These are phyloP conservation scores for Eucalyptus microcorys DNA, from an alignment of 345 rosid species.

Conservation along the genomic window DNA sequence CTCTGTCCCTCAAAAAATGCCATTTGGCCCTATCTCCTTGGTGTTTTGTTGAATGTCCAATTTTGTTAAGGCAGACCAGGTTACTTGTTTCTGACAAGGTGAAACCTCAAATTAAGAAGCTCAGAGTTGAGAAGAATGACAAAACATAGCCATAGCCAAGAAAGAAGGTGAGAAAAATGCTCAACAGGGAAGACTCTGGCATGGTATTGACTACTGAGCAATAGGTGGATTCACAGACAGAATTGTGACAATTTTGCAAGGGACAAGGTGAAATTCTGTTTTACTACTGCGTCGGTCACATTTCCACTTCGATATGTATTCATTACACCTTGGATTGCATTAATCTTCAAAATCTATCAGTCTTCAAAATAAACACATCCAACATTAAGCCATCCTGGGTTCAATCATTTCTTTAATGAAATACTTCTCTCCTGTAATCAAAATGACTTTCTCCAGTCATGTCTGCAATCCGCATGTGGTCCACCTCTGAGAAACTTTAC, in stretches of 20 bases:
- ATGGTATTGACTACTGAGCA: not conserved
- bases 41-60: not conserved
- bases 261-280: not conserved
- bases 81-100: not conserved
- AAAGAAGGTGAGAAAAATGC: not conserved
- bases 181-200: not conserved
- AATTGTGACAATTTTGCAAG: not conserved
- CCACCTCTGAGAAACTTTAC: not conserved
- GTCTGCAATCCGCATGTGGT: not conserved
- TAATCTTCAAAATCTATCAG: not conserved
- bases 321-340: not conserved
- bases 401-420: not conserved
- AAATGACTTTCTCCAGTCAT: not conserved
- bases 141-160: not conserved
- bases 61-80: not conserved
- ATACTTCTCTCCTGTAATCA: not conserved
- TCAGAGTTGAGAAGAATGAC: not conserved
- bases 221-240: not conserved
- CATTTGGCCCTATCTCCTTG: not conserved
- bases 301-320: not conserved
- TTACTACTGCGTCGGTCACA: not conserved
- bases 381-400: not conserved
- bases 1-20: not conserved
- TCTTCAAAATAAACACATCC: not conserved
- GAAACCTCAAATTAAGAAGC: not conserved